Percentiles rank a stretch among this genome's conserved stretches.
phyloP scores from a whole-genome alignment of 306 rosid species.

The Medicago arabica region DNA sequence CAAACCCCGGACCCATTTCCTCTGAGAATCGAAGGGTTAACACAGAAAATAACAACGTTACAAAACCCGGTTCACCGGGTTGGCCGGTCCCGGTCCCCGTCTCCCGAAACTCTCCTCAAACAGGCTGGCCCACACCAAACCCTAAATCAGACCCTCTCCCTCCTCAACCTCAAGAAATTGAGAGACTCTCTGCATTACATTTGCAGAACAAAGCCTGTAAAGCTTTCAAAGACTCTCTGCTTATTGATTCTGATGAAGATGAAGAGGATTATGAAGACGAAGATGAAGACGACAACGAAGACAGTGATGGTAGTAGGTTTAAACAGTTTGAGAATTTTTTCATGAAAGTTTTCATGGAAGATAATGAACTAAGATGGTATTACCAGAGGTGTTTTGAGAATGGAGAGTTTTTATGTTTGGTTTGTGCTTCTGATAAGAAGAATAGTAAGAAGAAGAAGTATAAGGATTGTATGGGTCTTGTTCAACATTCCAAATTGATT shows the following conservation, averaged over 20 bases:
- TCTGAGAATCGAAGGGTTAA: no score
- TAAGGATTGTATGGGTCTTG: constrained; percentile 61
- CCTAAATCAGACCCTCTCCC: constrained; percentile 3
- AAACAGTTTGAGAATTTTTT: constrained; percentile 50
- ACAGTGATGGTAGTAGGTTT: constrained; percentile 13
- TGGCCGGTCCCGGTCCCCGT: constrained; percentile 43
- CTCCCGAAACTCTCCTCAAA: background rate
- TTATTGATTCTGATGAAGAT: constrained; percentile 25
- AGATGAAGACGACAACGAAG: background rate
- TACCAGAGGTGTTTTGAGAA: constrained; percentile 55
- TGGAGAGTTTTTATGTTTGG: constrained; percentile 75
- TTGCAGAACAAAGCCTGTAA: constrained; percentile 49
- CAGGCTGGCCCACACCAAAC: constrained; percentile 47
- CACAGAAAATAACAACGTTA: no score
- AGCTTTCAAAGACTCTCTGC: constrained; percentile 45
- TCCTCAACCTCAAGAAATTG: constrained; percentile 37
- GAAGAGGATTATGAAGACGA: background rate
- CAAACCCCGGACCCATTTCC: no score
- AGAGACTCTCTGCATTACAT: constrained; percentile 30
- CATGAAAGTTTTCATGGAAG: constrained; percentile 53
- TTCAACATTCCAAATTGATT: constrained; percentile 60
- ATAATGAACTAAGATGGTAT: constrained; percentile 54
- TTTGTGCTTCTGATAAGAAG: constrained; percentile 64
- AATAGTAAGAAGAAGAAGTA: constrained; percentile 55
- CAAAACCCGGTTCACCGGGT: constrained; percentile 24